Evolutionary conservation across 495 filamentous ascomycete species (phyloP).

Genomic region (Penicillium ochrochloron): DNA sequence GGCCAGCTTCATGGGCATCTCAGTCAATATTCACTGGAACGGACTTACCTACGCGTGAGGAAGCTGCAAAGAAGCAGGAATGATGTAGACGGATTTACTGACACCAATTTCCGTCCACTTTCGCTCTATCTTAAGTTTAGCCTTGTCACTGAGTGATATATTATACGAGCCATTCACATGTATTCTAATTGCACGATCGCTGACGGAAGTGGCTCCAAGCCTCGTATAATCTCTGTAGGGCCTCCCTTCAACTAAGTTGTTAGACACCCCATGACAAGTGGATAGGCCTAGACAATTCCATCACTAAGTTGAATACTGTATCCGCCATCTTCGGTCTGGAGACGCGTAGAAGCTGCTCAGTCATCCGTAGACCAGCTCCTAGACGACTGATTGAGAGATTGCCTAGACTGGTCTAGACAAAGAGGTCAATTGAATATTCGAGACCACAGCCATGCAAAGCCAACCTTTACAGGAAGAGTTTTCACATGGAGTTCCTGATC

Average conservation of each 20-base stretch:
- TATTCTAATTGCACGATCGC: too few relatives aligned
- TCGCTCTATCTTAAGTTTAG: too few relatives aligned
- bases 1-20: neutral
- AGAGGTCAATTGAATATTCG: neutral
- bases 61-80: too few relatives aligned
- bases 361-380: neutral
- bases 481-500: neutral
- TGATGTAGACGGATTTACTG: too few relatives aligned
- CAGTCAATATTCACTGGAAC: neutral
- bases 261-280: neutral
- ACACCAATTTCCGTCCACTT: too few relatives aligned
- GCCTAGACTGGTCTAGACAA: neutral
- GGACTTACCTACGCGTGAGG: too few relatives aligned
- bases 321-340: neutral
- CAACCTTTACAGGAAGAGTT: neutral
- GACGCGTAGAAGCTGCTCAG: neutral
- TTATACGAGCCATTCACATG: too few relatives aligned
- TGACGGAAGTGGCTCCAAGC: too few relatives aligned
- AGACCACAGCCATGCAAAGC: neutral
- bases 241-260: neutral
- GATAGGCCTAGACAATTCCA: neutral
- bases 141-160: too few relatives aligned
- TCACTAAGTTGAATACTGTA: neutral
- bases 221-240: neutral
- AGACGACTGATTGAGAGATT: neutral